Evolutionary conservation across 2,329 filamentous ascomycete species (phyloP), one percentile per base, ranked within the genome.

Genomic region (Trichoderma endophyticum): DNA sequence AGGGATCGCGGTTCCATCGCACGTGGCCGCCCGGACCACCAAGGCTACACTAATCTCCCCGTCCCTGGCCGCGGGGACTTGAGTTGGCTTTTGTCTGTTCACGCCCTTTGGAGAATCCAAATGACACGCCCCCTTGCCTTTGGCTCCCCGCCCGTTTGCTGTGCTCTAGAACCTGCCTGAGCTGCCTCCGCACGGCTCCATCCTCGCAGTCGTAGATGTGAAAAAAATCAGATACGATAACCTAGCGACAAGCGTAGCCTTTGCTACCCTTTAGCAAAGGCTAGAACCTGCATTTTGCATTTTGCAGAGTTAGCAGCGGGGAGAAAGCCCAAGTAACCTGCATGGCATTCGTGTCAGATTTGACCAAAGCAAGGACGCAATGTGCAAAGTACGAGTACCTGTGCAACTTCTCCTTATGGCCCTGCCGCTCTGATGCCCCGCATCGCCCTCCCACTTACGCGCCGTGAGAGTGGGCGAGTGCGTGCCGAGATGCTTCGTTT

Each of bases 1-100:
- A 57, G 71, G 71, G 71, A 71, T 71, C 6, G 67, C 65, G 39
- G 67, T 65, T 71, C 71, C 71, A 54, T 39, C 72, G 64, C 75
- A 76, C 75, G 75, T 76, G 75, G 75, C 72, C 56, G 73, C 67
- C 73, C 72, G 75, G 71, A 59, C 57, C 74, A 54, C 62, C 72
- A 71, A 66, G 66, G 30, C 69, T n/a, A 54, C 73, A 68, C 74
- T 74, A 73, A 74, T 61, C 70, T 73, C 57, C 39, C 73, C 73
- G 73, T 69, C 72, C 73, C 71, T 70, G 71, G 62, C 30, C 24
- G 59, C 61, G 39, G 61, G 43, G 57, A 51, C 26, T 68, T 56
- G 24, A 54, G 43, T 71, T 57, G 59, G n/a, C 12, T 36, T 51
- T 36, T 14, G 32, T 68, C 26, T 21, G 11, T n/a, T 36, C 70